Evolutionary conservation across 164 flowering plant genomes (phyloP).

Genomic region (Protea cynaroides): DNA sequence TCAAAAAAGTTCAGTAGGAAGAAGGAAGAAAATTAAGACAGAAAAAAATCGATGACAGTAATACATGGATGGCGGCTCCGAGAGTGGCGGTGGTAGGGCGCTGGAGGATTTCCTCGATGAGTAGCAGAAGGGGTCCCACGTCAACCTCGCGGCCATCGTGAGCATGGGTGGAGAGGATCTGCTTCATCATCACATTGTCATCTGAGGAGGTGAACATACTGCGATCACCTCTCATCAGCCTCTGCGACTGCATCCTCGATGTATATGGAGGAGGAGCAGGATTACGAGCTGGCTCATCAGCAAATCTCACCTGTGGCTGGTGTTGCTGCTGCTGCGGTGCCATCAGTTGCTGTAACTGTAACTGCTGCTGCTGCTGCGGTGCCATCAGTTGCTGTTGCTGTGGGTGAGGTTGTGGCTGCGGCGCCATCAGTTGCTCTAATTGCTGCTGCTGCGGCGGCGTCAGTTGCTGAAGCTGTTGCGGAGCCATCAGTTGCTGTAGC

Average conservation of each 20-base stretch:
- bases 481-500: too few relatives aligned
- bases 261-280: not conserved
- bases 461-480: not conserved
- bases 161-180: slow-evolving; percentile 47
- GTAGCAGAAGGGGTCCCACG: slow-evolving; percentile 46
- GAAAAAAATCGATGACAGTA: not conserved
- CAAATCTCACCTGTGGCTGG: not conserved
- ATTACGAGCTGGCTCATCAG: too few relatives aligned
- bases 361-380: too few relatives aligned
- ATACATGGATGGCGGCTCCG: not conserved
- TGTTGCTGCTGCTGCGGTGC: not conserved
- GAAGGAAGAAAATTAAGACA: not conserved
- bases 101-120: slow-evolving; percentile 52
- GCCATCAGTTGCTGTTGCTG: not conserved
- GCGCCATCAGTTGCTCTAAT: too few relatives aligned
- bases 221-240: slow-evolving; percentile 17
- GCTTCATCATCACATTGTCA: slow-evolving; percentile 53
- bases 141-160: slow-evolving; percentile 56
- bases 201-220: slow-evolving; percentile 55
- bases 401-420: too few relatives aligned
- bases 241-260: not conserved
- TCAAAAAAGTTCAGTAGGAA: not conserved
- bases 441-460: not conserved
- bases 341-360: not conserved
- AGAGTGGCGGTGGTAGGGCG: slow-evolving; percentile 16